Evolutionary conservation across 78 protist genomes (phyloP), one percentile per base, ranked within the genome.

Genomic region (Dictyostelium intermedium): DNA sequence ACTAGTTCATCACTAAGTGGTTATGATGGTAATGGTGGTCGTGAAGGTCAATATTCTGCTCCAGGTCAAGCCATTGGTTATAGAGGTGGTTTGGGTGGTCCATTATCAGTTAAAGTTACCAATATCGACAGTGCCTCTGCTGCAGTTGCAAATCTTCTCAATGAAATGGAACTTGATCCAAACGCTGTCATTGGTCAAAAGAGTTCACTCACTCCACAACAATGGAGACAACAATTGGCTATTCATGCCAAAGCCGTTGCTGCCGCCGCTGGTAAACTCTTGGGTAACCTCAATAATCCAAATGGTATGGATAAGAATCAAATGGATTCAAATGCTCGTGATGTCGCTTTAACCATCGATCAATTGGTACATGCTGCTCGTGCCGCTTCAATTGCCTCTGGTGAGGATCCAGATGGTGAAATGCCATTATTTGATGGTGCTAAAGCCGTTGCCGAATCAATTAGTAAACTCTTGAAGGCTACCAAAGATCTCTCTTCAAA

Each of bases 151-250:
- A 89, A 89, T 80, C 80, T 89, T 25, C 39, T 89, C 34, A 89
- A 89, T 56, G 94, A 89, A 56, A 89, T 89, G 94, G 87, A 89
- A 84, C 56, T 89, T 45, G 84, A 84, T 30, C 94, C 94, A 25
- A 84, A 89, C 27, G n/a, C 66, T 18, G 94, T 89, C 56, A 89
- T 89, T 47, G 94, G 94, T 43, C 87, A 78, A 78, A 92, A 92
- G 84, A 70, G 85, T 27, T 34, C 83, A 16, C 60, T 92, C 5
- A 92, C 96, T 1, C 92, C 96, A 41, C 82, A 47, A 41, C 96
- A 92, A 92, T 92, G 96, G 96, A n/a, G 92, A 25, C 91, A 92
- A 79, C 96, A 92, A 78, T 85, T 92, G 61, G 96, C 96, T 13
- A 86, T 86, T 73, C 91, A 92, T 60, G 92, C 96, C 43, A 86